Conservation (phyloP, 2,329 filamentous ascomycete species). For the Diaporthe longicolla region DNA sequence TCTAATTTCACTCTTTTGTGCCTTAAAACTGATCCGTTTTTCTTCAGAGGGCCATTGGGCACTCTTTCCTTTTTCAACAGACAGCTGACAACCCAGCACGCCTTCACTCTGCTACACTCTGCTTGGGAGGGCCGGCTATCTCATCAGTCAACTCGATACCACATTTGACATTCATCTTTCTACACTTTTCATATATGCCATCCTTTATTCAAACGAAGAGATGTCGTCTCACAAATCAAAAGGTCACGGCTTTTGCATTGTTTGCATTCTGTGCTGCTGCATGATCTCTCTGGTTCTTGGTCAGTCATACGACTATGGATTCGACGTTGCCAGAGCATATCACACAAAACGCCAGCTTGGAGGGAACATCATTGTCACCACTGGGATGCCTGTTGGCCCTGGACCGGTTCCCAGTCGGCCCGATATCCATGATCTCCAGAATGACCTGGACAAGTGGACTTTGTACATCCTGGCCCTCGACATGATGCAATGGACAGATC, state of each 20-base stretch:
- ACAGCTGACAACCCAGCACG: background rate
- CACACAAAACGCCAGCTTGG: conserved; percentile 55
- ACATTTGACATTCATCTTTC: background rate
- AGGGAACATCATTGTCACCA: conserved; percentile 57
- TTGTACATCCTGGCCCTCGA: conserved; percentile 82
- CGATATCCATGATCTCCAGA: conserved; percentile 77
- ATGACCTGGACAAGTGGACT: conserved; percentile 78
- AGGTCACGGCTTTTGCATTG: background rate
- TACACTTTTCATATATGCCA: background rate
- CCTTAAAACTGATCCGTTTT: too few relatives aligned
- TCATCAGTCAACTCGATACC: background rate
- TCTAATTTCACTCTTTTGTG: background rate
- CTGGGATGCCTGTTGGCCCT: conserved; percentile 54
- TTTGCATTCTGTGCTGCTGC: conserved; percentile 40
- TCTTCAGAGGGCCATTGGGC: background rate
- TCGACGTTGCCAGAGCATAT: conserved; percentile 56
- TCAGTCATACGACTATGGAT: conserved; percentile 66
- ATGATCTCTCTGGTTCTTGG: conserved; percentile 39
- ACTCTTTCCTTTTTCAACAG: background rate
- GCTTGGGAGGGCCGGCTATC: background rate
- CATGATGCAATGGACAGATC: conserved; percentile 77
- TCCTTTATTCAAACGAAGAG: background rate
- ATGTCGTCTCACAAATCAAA: conserved; percentile 25
- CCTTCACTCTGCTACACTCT: background rate
- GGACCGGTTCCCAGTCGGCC: conserved; percentile 63